A percentile compares a stretch with the other conserved stretches of the same genome.
Evolutionary conservation across 305 asterid genomes (phyloP).

Genomic region (Rubia peregrina): DNA sequence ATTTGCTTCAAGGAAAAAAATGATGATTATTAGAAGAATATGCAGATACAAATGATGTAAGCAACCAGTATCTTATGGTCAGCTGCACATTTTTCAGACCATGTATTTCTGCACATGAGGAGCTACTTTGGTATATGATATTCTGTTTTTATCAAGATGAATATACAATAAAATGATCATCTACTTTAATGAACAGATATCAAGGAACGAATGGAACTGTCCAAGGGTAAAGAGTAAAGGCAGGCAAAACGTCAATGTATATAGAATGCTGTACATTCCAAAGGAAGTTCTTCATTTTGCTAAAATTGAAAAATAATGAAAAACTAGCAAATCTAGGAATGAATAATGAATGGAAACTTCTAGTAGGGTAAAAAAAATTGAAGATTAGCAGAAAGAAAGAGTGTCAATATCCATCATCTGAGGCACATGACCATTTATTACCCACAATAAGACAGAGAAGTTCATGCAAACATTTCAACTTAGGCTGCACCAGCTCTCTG

Average conservation of each 20-base stretch:
- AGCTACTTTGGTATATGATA: background rate
- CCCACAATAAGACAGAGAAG: background rate
- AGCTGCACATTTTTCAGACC: background rate
- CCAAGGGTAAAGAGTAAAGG: background rate
- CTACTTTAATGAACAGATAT: background rate
- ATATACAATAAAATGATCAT: background rate
- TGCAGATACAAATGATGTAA: background rate
- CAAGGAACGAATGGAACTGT: background rate
- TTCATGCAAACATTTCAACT: background rate
- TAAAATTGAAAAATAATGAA: background rate
- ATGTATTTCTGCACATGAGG: background rate
- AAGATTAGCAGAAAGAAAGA: background rate
- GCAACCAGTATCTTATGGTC: background rate
- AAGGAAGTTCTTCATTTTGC: background rate
- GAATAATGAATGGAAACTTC: background rate
- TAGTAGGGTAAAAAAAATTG: background rate
- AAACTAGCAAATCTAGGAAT: background rate
- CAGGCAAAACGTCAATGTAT: background rate
- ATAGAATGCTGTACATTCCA: background rate
- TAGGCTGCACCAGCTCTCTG: background rate
- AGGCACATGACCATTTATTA: constrained; percentile 1
- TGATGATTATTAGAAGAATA: background rate
- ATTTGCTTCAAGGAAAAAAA: constrained; percentile 42
- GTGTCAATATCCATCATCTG: background rate
- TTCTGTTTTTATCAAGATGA: background rate